Percentiles rank a stretch among this genome's conserved stretches.
phyloP scores from a whole-genome alignment of 257 asterid genomes.

The Solanum gracilifrons region DNA sequence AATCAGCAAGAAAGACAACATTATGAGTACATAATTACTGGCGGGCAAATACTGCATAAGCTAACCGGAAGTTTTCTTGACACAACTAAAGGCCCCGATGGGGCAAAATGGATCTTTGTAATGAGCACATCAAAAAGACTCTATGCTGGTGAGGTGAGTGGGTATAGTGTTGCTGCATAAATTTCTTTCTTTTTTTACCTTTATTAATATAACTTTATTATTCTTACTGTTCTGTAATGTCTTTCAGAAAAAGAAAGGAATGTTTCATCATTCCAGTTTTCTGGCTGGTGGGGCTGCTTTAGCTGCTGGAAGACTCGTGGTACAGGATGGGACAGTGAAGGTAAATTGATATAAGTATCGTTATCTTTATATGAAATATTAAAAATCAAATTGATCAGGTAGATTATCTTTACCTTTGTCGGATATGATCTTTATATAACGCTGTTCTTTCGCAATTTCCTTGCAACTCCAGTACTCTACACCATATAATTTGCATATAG shows the following conservation, averaged over 20 bases:
- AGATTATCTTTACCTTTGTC: background rate
- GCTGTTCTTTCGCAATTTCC: background rate
- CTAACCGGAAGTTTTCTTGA: conserved; percentile 46
- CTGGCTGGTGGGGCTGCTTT: conserved; percentile 93
- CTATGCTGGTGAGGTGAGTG: conserved; percentile 67
- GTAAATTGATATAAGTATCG: conserved; percentile 15
- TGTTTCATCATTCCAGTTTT: conserved; percentile 92
- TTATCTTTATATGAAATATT: background rate
- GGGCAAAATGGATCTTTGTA: conserved; percentile 85
- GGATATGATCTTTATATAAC: background rate
- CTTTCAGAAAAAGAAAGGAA: conserved; percentile 81
- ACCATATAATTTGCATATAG: background rate
- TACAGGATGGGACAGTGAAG: conserved; percentile 60
- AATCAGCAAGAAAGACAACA: conserved; percentile 75
- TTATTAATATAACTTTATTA: background rate
- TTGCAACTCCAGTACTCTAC: background rate
- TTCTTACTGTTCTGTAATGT: background rate
- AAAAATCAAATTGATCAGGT: background rate
- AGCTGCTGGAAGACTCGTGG: conserved; percentile 91
- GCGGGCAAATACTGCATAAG: conserved; percentile 47
- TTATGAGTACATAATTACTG: conserved; percentile 49
- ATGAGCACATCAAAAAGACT: conserved; percentile 85
- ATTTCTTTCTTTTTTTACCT: background rate
- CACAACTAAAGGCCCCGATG: conserved; percentile 35
- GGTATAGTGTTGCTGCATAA: background rate